phyloP scores from a whole-genome alignment of 2,329 filamentous ascomycete genomes.

The Neofusicoccum parvum region DNA sequence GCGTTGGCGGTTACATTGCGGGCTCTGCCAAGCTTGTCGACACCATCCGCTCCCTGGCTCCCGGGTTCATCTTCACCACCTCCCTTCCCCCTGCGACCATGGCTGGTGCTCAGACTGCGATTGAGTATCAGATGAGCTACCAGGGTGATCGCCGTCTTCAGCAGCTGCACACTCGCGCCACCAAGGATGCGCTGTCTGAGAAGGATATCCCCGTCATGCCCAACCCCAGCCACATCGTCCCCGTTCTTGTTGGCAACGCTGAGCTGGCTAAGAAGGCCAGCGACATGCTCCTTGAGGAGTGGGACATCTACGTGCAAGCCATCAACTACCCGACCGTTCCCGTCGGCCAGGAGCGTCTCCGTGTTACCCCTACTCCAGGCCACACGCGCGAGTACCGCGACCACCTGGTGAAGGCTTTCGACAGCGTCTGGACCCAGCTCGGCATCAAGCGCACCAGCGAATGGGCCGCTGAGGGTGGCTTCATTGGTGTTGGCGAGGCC shows the following conservation, averaged over 20 bases:
- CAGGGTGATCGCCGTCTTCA: constrained; percentile 87
- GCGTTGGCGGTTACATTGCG: constrained; percentile 96
- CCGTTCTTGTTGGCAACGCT: constrained; percentile 90
- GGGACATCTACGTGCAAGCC: constrained; percentile 95
- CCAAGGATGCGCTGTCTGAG: constrained; percentile 79
- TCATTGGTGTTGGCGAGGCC: constrained; percentile 86
- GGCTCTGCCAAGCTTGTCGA: constrained; percentile 86
- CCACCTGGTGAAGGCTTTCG: constrained; percentile 79
- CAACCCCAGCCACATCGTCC: constrained; percentile 95
- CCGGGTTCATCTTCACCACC: constrained; percentile 98
- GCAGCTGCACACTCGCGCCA: constrained; percentile 92
- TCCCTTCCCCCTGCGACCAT: constrained; percentile 94
- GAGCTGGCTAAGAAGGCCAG: constrained; percentile 90
- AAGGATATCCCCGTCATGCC: constrained; percentile 94
- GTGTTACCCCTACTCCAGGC: constrained; percentile 93
- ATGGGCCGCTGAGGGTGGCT: constrained; percentile 88
- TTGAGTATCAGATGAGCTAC: constrained; percentile 88
- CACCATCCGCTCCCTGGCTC: constrained; percentile 88
- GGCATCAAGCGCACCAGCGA: constrained; percentile 90
- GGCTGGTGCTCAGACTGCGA: constrained; percentile 88
- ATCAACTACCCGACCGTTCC: constrained; percentile 99
- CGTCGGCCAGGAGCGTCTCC: constrained; percentile 93
- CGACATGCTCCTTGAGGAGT: constrained; percentile 85
- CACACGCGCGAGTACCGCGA: constrained; percentile 84
- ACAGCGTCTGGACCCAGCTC: constrained; percentile 85